Conservation (phyloP, 257 asterid genomes). For the Rehmannia glutinosa region DNA sequence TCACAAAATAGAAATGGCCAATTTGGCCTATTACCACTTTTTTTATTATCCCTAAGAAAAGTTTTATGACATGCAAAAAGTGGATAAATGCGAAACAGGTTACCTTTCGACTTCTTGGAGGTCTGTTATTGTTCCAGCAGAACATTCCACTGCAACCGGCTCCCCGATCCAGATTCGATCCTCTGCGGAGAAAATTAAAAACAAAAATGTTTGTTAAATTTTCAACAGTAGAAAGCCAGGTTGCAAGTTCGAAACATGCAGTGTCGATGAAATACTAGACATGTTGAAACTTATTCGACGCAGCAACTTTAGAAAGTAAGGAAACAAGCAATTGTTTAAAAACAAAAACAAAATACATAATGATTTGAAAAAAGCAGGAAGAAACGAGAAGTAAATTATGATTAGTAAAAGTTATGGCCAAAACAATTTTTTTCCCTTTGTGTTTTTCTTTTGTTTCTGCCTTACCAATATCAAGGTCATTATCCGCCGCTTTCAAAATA, state of each 20-base stretch:
- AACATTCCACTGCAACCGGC: slow-evolving; percentile 76
- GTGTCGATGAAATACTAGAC: background rate
- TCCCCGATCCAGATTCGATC: slow-evolving; percentile 79
- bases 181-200: slow-evolving; percentile 42
- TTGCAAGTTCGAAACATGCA: background rate
- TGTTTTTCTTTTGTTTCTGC: background rate
- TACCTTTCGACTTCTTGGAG: slow-evolving; percentile 53
- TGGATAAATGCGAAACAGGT: background rate
- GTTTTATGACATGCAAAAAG: background rate
- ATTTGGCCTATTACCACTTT: too few relatives aligned
- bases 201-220: background rate
- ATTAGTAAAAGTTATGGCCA: background rate
- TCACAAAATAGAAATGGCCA: too few relatives aligned
- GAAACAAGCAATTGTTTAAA: background rate
- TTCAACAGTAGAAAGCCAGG: too few relatives aligned
- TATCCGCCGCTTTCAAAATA: too few relatives aligned
- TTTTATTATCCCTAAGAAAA: background rate
- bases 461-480: too few relatives aligned
- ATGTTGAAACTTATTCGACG: too few relatives aligned
- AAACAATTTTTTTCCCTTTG: background rate
- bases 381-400: background rate
- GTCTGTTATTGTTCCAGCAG: slow-evolving; percentile 74
- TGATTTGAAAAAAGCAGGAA: too few relatives aligned
- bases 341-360: background rate
- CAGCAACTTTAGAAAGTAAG: background rate